phyloP scores from a whole-genome alignment of 2,329 filamentous ascomycete genomes.

The Sclerotinia trifoliorum region DNA sequence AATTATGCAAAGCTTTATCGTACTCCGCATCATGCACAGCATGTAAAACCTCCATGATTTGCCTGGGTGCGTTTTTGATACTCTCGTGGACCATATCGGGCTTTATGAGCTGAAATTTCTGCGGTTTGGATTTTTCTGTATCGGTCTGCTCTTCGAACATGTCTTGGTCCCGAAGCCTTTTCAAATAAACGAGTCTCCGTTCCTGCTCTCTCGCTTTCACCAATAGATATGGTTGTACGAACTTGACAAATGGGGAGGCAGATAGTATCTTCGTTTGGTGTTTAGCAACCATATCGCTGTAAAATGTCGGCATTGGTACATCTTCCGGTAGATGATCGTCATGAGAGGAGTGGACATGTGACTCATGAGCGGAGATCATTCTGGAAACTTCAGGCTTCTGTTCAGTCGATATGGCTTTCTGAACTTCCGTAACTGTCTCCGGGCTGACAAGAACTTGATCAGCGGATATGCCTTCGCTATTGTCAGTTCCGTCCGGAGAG shows the following conservation, averaged over 20 bases:
- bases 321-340: conserved; percentile 69
- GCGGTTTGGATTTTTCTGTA: conserved; percentile 61
- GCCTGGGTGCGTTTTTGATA: conserved; percentile 73
- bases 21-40: conserved; percentile 97
- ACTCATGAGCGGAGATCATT: conserved; percentile 41
- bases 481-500: background rate
- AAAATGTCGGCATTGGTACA: conserved; percentile 83
- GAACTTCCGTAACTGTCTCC: background rate
- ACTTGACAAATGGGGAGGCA: conserved; percentile 93
- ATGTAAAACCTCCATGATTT: conserved; percentile 89
- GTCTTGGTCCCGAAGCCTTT: conserved; percentile 76
- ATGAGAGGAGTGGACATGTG: conserved; percentile 42
- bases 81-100: conserved; percentile 93
- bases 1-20: conserved; percentile 90
- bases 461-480: background rate
- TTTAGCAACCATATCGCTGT: conserved; percentile 91
- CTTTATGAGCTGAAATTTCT: conserved; percentile 85
- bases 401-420: conserved; percentile 14
- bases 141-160: conserved; percentile 54
- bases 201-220: conserved; percentile 93
- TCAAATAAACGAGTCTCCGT: conserved; percentile 76
- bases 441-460: conserved; percentile 3
- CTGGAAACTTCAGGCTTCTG: conserved; percentile 27
- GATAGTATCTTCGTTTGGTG: conserved; percentile 92
- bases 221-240: conserved; percentile 87